A percentile compares a stretch with the other conserved stretches of the same genome.
Evolutionary conservation across 306 rosid species (phyloP).

Genomic region (Pueraria montana): DNA sequence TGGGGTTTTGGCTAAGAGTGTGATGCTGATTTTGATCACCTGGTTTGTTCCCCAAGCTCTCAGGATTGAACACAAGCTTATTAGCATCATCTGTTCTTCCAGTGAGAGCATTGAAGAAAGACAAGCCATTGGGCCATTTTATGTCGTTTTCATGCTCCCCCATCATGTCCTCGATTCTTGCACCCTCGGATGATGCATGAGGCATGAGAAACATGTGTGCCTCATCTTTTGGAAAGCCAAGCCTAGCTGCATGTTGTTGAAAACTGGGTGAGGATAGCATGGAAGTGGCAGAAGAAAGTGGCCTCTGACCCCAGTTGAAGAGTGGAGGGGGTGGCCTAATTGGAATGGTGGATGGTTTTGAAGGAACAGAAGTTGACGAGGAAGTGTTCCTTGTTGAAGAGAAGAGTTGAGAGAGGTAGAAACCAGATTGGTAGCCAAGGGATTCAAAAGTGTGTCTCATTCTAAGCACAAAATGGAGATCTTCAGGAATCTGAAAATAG

Average conservation of each 20-base stretch:
- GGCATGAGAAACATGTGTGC: slow-evolving; percentile 84
- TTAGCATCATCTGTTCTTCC: slow-evolving; percentile 83
- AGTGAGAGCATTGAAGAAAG: slow-evolving; percentile 90
- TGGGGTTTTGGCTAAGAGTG: slow-evolving; percentile 48
- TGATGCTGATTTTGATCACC: slow-evolving; percentile 57
- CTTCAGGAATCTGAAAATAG: slow-evolving; percentile 84
- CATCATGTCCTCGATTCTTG: slow-evolving; percentile 82
- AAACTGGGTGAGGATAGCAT: slow-evolving; percentile 82
- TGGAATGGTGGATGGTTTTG: slow-evolving; percentile 76
- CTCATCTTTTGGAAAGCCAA: slow-evolving; percentile 81
- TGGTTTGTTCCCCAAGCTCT: slow-evolving; percentile 65
- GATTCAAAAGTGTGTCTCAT: slow-evolving; percentile 99
- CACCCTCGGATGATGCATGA: slow-evolving; percentile 65
- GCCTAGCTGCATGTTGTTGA: slow-evolving; percentile 65
- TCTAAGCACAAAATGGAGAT: slow-evolving; percentile 96
- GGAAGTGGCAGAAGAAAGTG: slow-evolving; percentile 66
- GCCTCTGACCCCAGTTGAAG: slow-evolving; percentile 90
- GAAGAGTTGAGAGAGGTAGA: slow-evolving; percentile 92
- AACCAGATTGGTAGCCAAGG: slow-evolving; percentile 94
- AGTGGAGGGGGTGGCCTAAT: slow-evolving; percentile 82
- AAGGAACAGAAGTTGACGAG: slow-evolving; percentile 70
- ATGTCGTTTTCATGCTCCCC: slow-evolving; percentile 85
- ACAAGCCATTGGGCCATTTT: slow-evolving; percentile 94
- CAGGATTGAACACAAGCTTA: slow-evolving; percentile 85
- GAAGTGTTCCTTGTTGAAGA: slow-evolving; percentile 84